Percentiles rank a stretch among this genome's conserved stretches.
phyloP scores from a whole-genome alignment of 352 stramenopile genomes.

The Phytophthora pini region DNA sequence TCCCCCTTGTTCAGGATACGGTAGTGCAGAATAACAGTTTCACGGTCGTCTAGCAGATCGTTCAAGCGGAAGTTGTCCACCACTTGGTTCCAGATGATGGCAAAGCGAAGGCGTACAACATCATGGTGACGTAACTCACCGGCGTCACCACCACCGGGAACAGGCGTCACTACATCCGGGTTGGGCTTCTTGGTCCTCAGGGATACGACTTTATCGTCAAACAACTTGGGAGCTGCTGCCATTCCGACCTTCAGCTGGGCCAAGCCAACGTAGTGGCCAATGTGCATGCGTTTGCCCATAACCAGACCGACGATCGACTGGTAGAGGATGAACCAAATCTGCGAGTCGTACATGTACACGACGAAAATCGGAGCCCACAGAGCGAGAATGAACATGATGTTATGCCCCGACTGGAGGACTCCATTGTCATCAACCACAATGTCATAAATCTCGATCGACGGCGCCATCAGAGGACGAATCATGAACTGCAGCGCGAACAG shows the following conservation, averaged over 20 bases:
- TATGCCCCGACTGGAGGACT: constrained; percentile 75
- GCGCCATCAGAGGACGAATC: constrained; percentile 80
- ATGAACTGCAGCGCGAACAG: constrained; percentile 84
- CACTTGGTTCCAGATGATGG: constrained; percentile 90
- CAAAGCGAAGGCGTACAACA: constrained; percentile 75
- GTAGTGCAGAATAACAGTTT: constrained; percentile 88
- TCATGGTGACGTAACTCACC: constrained; percentile 47
- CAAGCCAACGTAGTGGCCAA: constrained; percentile 76
- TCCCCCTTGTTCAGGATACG: constrained; percentile 76
- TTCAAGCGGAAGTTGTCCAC: constrained; percentile 88
- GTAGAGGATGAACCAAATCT: constrained; percentile 90
- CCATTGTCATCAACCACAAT: constrained; percentile 59
- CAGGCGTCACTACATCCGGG: constrained; percentile 16
- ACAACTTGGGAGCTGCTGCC: constrained; percentile 63
- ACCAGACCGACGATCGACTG: constrained; percentile 79
- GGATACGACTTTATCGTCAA: constrained; percentile 76
- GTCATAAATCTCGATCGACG: constrained; percentile 78
- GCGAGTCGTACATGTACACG: constrained; percentile 88
- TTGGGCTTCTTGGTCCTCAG: constrained; percentile 44
- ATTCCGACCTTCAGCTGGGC: constrained; percentile 73
- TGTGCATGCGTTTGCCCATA: constrained; percentile 77
- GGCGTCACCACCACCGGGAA: constrained; percentile 8
- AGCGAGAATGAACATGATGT: constrained; percentile 80
- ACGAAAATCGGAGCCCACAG: constrained; percentile 82
- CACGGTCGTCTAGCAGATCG: constrained; percentile 82